Base-by-base conservation (phyloP, 2,329 filamentous ascomycete species). In the Fusarium devonianum region DNA sequence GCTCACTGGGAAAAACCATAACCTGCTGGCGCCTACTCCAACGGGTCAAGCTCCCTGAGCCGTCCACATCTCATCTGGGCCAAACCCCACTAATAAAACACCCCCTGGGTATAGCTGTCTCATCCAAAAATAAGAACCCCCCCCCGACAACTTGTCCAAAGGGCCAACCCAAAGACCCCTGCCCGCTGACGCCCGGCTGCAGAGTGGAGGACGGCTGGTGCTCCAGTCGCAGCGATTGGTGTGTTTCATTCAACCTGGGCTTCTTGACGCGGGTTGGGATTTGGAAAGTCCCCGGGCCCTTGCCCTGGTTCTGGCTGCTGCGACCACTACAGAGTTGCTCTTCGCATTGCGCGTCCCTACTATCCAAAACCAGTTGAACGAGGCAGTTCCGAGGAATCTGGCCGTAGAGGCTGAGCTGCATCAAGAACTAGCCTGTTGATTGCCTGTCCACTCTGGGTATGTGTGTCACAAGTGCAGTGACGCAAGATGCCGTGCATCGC, bases 121-220 rank as follows among this genome's bases (percentile, higher is more conserved):
- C 40, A 47, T 55, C 36, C 55, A 56, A 49, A 58, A 58, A 16
- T n/a, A 13, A 13, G 17, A 59, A 56, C 56, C 51, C 39, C 42
- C 13, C 22, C 35, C 30, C 40, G 21, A 43, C 36, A 28, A 33
- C 14, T 34, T 14, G n/a, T n/a, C n/a, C n/a, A 29, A 41, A 47
- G 46, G 36, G 36, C 38, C 56, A 47, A 42, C 52, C 41, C 42
- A 32, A n/a, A 21, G 10, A 49, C 28, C 55, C 52, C 23, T 57
- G 47, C 49, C n/a, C 30, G 40, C 56, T 59, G 56, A 60, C 56
- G 57, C 56, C 56, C 53, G 44, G 37, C 41, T 37, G 16, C 18
- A 25, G 41, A 35, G 54, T 55, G 56, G 21, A 41, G 36, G 16
- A 22, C 7, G 19, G 7, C 28, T 35, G 53, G 26, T 28, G 52